Conservation (phyloP, 148 eudicot genomes). For the Polygonum aviculare region DNA sequence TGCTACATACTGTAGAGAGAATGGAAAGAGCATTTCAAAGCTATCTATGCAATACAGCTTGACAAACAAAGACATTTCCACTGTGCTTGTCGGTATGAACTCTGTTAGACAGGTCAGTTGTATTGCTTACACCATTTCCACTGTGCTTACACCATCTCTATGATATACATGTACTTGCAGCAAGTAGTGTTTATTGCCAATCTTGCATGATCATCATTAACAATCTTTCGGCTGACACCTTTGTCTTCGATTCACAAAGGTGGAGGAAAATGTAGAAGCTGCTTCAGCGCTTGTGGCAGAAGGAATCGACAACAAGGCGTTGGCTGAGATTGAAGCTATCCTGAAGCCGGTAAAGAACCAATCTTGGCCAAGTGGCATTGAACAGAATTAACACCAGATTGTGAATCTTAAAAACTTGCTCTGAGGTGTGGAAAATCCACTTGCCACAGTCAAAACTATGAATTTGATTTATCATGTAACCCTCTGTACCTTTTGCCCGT, state of each 20-base stretch:
- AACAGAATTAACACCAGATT: constrained; percentile 19
- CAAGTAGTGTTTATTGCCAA: not conserved
- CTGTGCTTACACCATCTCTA: no score
- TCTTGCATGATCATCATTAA: not conserved
- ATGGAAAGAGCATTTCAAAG: constrained; percentile 72
- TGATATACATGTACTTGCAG: not conserved
- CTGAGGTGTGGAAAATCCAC: not conserved
- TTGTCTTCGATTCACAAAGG: constrained; percentile 31
- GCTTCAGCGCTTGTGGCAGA: constrained; percentile 49
- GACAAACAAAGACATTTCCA: constrained; percentile 67
- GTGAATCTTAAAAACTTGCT: not conserved
- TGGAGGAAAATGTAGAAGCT: constrained; percentile 75
- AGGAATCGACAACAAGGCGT: constrained; percentile 44
- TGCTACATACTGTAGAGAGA: constrained; percentile 70
- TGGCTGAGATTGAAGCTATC: constrained; percentile 58
- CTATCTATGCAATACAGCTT: constrained; percentile 91
- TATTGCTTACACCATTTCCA: not conserved
- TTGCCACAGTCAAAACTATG: not conserved
- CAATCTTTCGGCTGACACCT: not conserved
- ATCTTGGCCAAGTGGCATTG: constrained; percentile 86
- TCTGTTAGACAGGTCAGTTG: constrained; percentile 65
- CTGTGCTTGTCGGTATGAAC: constrained; percentile 93
- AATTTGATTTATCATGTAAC: no score
- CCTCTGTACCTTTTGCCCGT: no score
- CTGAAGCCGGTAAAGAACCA: constrained; percentile 80